phyloP scores from a whole-genome alignment of 495 filamentous ascomycete species.

The Hypoxylon crocopeplum region DNA sequence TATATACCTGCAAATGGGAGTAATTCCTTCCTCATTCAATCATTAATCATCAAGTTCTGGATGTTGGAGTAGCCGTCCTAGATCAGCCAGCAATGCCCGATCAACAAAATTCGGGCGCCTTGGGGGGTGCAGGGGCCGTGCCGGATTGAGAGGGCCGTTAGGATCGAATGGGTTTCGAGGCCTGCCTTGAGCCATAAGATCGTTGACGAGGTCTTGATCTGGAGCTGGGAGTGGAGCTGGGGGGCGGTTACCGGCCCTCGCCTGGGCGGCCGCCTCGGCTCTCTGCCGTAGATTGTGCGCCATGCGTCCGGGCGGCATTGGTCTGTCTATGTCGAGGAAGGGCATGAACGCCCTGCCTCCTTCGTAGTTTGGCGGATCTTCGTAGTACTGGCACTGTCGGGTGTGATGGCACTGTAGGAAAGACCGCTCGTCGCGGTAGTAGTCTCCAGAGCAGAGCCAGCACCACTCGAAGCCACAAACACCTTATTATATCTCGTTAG shows the following conservation, averaged over 20 bases:
- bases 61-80: too few species aligned
- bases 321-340: constrained; percentile 10
- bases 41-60: too few species aligned
- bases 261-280: not conserved
- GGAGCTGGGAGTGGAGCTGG: not conserved
- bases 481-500: constrained; percentile 33
- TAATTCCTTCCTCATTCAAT: too few species aligned
- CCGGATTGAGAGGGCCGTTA: not conserved
- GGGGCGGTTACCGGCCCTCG: not conserved
- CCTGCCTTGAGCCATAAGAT: constrained; percentile 1
- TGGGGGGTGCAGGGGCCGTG: not conserved
- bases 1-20: too few species aligned
- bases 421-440: constrained; percentile 32
- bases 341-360: constrained; percentile 27
- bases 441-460: constrained; percentile 50
- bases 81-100: not conserved
- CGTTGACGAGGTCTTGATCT: not conserved
- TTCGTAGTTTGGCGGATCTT: constrained; percentile 34
- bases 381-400: constrained; percentile 39
- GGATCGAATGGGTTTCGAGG: constrained; percentile 14
- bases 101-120: too few species aligned
- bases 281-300: too few species aligned
- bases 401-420: constrained; percentile 46
- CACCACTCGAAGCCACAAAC: constrained; percentile 55
- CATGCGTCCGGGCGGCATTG: too few species aligned